Base-by-base conservation (phyloP, 2,329 filamentous ascomycete genomes). In the Sclerotinia nivalis region DNA sequence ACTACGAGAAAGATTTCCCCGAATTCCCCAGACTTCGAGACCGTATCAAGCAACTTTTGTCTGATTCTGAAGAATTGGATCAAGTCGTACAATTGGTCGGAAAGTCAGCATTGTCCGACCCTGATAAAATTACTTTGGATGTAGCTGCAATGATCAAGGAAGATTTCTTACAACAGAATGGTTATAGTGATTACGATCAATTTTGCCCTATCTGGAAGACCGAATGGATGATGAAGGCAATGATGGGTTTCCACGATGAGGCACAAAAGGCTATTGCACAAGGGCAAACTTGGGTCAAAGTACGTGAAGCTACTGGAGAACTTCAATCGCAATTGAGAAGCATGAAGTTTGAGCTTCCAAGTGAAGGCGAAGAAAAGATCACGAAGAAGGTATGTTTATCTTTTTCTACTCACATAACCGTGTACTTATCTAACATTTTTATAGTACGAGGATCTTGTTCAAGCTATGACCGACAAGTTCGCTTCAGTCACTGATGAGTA, bases 171-270 rank as follows among this genome's bases (percentile, higher is more conserved):
- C 96, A 99, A 83, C 96, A 99, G 82, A 99, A 99, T 84, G 96
- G 96, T 73, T 99, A 99, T 88, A 96, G 92, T 75, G 93, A 98
- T 82, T 98, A 99, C 80, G 96, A 99, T 80, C 94, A 98, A 84
- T 99, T 97, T 89, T 99, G 96, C 80, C 96, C 96, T 64, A 88
- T 99, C 78, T 99, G 96, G 96, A 99, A 99, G 90, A 99, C 96
- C 0, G 92, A 97, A 81, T 99, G 96, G 91, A 98, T 99, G 96
- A 99, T 99, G 96, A 97, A 97, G 88, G 91, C 93, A 74, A 98
- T 99, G 89, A 92, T 99, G 86, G 92, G 91, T 70, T 99, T 95
- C 88, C 93, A 97, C 80, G 96, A 99, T 78, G 96, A 99, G 85
- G 90, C 93, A 34, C 95, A 98, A 81, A 98, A 97, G 88, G 93